Conservation (phyloP, 768 basidiomycete genomes). For the Phlebiopsis gigantea region DNA sequence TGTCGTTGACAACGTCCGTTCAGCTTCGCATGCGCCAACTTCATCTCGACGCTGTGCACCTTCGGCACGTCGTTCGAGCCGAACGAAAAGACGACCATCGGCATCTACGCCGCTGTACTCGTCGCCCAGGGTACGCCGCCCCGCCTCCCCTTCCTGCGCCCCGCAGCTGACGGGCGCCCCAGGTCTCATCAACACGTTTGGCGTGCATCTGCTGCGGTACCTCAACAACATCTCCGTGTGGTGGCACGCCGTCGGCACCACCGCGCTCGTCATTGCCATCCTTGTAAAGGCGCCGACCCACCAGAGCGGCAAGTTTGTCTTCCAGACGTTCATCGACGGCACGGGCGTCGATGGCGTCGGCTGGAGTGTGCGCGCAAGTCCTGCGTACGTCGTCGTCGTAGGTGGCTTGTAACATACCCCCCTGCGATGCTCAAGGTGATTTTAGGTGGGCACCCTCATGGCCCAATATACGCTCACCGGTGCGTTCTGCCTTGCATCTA, state of each 20-base stretch:
- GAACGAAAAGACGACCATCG: slow-evolving; percentile 55
- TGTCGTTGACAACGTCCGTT: not conserved
- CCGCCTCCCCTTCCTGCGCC: not conserved
- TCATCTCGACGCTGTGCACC: slow-evolving; percentile 60
- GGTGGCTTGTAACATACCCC: not conserved
- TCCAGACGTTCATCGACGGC: slow-evolving; percentile 63
- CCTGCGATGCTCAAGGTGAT: not conserved
- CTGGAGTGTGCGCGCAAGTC: slow-evolving; percentile 64
- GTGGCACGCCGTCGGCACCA: slow-evolving; percentile 73
- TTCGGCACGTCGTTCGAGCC: slow-evolving; percentile 56
- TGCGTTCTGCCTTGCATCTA: slow-evolving; percentile 22
- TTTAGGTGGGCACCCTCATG: slow-evolving; percentile 61
- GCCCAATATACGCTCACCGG: slow-evolving; percentile 76
- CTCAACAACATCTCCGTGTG: slow-evolving; percentile 70
- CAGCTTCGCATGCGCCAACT: slow-evolving; percentile 63
- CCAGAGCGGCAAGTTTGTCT: slow-evolving; percentile 66
- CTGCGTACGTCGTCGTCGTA: slow-evolving; percentile 58
- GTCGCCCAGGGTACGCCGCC: slow-evolving; percentile 47
- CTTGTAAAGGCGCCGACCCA: slow-evolving; percentile 68
- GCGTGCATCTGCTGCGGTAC: slow-evolving; percentile 56
- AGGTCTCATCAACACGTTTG: slow-evolving; percentile 72
- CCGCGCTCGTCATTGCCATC: slow-evolving; percentile 59
- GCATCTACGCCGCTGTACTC: slow-evolving; percentile 65
- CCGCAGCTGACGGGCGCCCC: not conserved
- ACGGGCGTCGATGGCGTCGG: slow-evolving; percentile 50